Percentiles rank a stretch among this genome's conserved stretches.
phyloP scores from a whole-genome alignment of 2,329 filamentous ascomycete genomes.

The Colletotrichum siamense region DNA sequence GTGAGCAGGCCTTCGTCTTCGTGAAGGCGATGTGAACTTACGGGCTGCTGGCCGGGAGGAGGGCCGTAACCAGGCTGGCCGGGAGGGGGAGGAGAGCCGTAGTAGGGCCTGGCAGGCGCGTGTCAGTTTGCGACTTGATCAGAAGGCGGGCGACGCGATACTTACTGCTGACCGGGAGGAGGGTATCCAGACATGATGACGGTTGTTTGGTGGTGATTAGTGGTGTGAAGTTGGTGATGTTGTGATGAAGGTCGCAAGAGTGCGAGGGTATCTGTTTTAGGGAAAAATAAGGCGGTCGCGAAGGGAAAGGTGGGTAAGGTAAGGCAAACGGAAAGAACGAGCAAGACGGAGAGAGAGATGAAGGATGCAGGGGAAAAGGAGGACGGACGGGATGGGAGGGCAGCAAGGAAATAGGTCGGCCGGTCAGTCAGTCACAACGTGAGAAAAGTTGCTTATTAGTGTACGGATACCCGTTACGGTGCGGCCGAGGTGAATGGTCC shows the following conservation, averaged over 20 bases:
- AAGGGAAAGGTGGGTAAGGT: conserved; percentile 6
- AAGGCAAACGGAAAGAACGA: conserved; percentile 3
- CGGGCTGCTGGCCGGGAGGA: conserved; percentile 24
- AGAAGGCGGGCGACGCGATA: not conserved
- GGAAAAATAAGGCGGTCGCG: not conserved
- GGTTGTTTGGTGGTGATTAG: conserved; percentile 8
- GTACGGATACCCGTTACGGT: not conserved
- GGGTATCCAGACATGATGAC: conserved; percentile 41
- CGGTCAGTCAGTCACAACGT: not conserved
- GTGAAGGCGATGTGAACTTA: not conserved
- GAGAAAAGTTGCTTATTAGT: conserved; percentile 4
- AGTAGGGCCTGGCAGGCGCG: conserved; percentile 17
- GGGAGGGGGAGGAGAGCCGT: conserved; percentile 23
- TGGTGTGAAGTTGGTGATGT: not conserved
- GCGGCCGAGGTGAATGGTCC: conserved; percentile 2
- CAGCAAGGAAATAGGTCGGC: conserved; percentile 7
- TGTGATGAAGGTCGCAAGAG: not conserved
- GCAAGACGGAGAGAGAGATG: not conserved
- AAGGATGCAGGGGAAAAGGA: not conserved
- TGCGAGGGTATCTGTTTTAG: not conserved
- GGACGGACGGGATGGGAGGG: not conserved
- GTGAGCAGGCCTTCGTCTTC: not conserved
- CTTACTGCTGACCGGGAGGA: conserved; percentile 17
- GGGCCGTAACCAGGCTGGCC: conserved; percentile 24
- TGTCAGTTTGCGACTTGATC: not conserved